Percentiles rank a stretch among this genome's conserved stretches.
Conservation (phyloP, 495 filamentous ascomycete species). For the Tetracladium setigerum region DNA sequence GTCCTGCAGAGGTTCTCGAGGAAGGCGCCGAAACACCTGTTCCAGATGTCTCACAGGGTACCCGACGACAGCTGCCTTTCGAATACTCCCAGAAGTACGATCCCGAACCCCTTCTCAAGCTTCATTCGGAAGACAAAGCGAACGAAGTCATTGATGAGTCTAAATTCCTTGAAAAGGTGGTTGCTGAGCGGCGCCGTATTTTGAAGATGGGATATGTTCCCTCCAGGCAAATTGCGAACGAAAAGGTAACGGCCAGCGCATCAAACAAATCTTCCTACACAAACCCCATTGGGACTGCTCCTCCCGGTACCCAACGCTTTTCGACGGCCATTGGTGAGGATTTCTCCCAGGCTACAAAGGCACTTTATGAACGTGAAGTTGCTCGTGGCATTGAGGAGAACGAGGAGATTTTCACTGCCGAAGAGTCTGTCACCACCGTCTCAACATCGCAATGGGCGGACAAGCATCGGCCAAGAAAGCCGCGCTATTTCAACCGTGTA, state of each 20-base stretch:
- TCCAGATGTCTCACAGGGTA: conserved; percentile 13
- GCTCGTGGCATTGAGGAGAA: conserved; percentile 87
- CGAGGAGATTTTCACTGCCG: conserved; percentile 92
- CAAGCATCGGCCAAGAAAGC: conserved; percentile 89
- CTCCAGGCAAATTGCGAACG: conserved; percentile 38
- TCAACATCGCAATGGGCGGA: conserved; percentile 72
- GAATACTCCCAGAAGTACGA: conserved; percentile 43
- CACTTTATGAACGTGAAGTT: conserved; percentile 86
- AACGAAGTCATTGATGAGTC: conserved; percentile 56
- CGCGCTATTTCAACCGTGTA: conserved; percentile 94
- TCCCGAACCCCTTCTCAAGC: conserved; percentile 63
- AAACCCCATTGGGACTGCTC: conserved; percentile 34
- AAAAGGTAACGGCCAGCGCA: conserved; percentile 15
- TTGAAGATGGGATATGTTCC: conserved; percentile 65
- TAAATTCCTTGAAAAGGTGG: conserved; percentile 50
- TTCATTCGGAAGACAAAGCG: conserved; percentile 60
- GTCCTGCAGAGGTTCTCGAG: conserved; percentile 21
- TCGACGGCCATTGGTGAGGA: conserved; percentile 71
- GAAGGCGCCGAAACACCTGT: conserved; percentile 23
- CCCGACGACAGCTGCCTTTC: conserved; percentile 19
- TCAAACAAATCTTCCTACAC: conserved; percentile 1
- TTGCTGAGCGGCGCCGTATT: conserved; percentile 55
- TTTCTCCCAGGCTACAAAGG: conserved; percentile 85
- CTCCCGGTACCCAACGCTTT: conserved; percentile 61
- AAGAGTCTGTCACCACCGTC: conserved; percentile 67